Base-by-base conservation (phyloP, 257 asterid genomes). In the Verbascum thapsus region DNA sequence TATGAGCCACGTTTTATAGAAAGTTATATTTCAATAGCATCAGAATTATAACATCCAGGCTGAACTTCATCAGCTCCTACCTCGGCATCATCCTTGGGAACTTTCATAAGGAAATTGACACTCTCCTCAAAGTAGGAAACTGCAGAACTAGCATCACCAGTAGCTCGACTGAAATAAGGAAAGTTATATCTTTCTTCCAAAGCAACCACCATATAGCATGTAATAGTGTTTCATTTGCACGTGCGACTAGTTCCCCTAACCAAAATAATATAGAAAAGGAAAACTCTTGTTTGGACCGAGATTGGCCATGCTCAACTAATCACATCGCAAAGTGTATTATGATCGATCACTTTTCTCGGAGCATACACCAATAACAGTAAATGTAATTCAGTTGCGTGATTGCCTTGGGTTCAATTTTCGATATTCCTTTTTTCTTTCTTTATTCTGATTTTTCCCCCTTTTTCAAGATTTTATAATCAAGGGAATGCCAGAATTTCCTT, bases 81-180 rank as follows among this genome's bases (percentile, higher is more conserved):
- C 97, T 90, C 99, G 63, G 66, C 57, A 72, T 94, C 91, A 66
- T 84, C 96, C 76, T 72, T 80, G 13, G 94, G 84, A 23, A 90
- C 88, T 85, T 89, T 80, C 66, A 44, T 66, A 26, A 94, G 96
- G 76, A 87, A 85, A 72, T 76, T 51, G 67, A 82, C 85, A 58
- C 99, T 87, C 84, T 92, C 97, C 72, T 89, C 92, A 63, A 92
- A 92, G 79, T 82, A 89, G 39, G 83, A 71, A 38, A 89, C 72
- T 59, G 99, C 97, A 74, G 97, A 78, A 35, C 68, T 77, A 63
- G 95, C 77, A 80, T 92, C 97, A 32, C 90, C 97, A 51, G 85
- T 79, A 40, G 88, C 78, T 74, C 94, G 96, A 66, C 99, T 89
- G 83, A 58, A 74, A 69, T 53, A 72, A 62, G 43, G 7, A 53